Conservation (phyloP, 257 asterid species). For the Agastache rugosa region DNA sequence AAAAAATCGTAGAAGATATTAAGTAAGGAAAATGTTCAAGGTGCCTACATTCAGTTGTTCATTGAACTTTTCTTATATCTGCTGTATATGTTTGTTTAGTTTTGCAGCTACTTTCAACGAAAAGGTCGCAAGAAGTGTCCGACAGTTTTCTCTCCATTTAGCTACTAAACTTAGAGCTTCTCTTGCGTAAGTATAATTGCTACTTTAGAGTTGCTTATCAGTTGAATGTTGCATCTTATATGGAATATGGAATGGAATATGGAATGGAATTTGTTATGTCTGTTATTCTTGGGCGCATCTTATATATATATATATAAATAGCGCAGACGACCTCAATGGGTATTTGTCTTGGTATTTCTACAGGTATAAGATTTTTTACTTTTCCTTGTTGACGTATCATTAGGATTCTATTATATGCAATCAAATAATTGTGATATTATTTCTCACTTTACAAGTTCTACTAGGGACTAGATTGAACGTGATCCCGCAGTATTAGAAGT, state of each 20-base stretch:
- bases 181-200: constrained; percentile 64
- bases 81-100: constrained; percentile 52
- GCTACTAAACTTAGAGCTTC: constrained; percentile 97
- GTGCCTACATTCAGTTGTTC: constrained; percentile 7
- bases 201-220: constrained; percentile 16
- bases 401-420: constrained; percentile 3
- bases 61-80: constrained; percentile 29
- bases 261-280: constrained; percentile 75
- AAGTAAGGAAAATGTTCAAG: background rate
- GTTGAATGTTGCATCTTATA: constrained; percentile 27
- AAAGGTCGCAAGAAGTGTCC: constrained; percentile 79
- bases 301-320: constrained; percentile 75
- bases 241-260: constrained; percentile 41
- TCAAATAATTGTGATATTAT: constrained; percentile 15
- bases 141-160: constrained; percentile 92
- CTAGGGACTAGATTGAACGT: no score
- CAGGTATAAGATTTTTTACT: constrained; percentile 43
- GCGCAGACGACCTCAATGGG: constrained; percentile 95
- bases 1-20: background rate
- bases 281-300: constrained; percentile 93
- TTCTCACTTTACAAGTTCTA: no score
- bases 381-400: constrained; percentile 15
- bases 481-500: no score
- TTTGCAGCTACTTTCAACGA: constrained; percentile 94
- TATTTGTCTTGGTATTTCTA: constrained; percentile 64